phyloP scores from a whole-genome alignment of 106 monocot species.

The Allium cepa region DNA sequence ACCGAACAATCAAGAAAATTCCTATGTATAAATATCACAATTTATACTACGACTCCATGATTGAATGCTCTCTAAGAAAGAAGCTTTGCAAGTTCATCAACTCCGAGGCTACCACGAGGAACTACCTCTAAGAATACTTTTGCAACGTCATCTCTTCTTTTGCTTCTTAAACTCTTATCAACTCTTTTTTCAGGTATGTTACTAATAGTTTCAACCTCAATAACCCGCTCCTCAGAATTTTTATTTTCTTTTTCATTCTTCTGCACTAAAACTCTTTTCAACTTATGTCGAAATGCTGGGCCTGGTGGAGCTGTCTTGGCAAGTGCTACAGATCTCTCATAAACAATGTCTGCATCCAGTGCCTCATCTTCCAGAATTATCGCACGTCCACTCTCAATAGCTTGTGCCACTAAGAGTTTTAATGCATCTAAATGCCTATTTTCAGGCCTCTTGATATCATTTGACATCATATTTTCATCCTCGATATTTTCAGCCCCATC shows the following conservation, averaged over 20 bases:
- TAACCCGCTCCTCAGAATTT: conserved; percentile 16
- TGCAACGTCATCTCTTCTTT: conserved; percentile 14
- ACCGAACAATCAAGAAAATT: too few relatives aligned
- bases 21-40: too few relatives aligned
- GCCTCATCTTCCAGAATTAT: conserved; percentile 34
- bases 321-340: conserved; percentile 55
- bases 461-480: not conserved
- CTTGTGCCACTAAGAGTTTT: conserved; percentile 50
- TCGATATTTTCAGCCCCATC: not conserved
- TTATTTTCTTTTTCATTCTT: conserved; percentile 12
- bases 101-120: conserved; percentile 62
- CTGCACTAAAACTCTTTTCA: conserved; percentile 20
- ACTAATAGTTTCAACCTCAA: conserved; percentile 17
- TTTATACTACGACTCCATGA: too few relatives aligned
- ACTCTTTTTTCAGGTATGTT: conserved; percentile 7
- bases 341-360: conserved; percentile 59
- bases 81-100: conserved; percentile 93
- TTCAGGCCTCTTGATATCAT: conserved; percentile 4
- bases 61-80: conserved; percentile 21
- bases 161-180: conserved; percentile 13
- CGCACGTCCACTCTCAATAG: conserved; percentile 68
- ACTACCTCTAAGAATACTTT: conserved; percentile 24
- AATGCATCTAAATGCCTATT: conserved; percentile 42
- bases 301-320: conserved; percentile 60
- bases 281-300: conserved; percentile 34